Evolutionary conservation across 1,139 yeast species (phyloP), one percentile per base, ranked within the genome.

Genomic region (Starmera stellimalicola): DNA sequence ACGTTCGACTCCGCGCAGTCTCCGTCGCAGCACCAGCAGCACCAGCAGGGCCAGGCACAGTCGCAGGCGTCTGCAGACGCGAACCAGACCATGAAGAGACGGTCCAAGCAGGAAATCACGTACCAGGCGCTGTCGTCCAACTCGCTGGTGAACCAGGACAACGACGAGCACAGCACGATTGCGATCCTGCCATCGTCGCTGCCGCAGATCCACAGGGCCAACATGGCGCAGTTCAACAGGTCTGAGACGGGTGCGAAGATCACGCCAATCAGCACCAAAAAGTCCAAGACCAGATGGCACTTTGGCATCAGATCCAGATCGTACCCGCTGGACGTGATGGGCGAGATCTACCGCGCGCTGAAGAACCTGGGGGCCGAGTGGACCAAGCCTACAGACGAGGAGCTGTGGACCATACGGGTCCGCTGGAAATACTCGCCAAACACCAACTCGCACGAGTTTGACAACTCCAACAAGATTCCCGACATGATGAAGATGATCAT

Each of bases 251-350:
- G 69, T 6, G 60, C 75, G 35, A 74, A 78, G 45, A 73, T 83
- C 32, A 74, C 74, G 36, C 94, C 95, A 2, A 73, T 81, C 16
- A 70, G 83, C 9, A 70, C 81, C 27, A 87, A 87, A 54, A 85
- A 84, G 54, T 82, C 91, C 45, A 91, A 85, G 57, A 85, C 95
- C 8, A 77, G 95, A 59, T 91, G 99, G 99, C 98, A 91, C 64
- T 93, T 93, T 54, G 99, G 99, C 40, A 91, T 91, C 40, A 70
- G 99, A 51, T 85, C 96, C 8, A 71, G 97, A 50, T 85, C 96
- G 1, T 91, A 91, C 54, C 98, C 99, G 25, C 66, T 91, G 45
- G 99, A 91, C 56, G 98, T 91, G 7, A 91, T 91, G 98, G 96
- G 97, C 19, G 99, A 93, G 54, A 88, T 91, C 27, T 91, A 93